phyloP scores from a whole-genome alignment of 768 basidiomycete genomes.

The Fibroporia radiculosa region DNA sequence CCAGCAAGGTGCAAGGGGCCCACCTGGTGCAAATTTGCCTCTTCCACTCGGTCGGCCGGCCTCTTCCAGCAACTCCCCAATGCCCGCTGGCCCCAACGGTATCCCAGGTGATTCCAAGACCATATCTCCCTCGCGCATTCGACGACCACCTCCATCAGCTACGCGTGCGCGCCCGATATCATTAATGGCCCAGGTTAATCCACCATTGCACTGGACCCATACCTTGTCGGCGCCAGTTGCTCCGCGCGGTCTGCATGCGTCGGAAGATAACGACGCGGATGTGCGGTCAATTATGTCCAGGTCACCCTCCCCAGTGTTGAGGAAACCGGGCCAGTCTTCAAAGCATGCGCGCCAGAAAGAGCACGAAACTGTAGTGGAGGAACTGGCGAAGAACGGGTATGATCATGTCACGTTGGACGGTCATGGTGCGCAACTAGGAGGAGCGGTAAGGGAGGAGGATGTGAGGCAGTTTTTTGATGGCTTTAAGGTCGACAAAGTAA shows the following conservation, averaged over 20 bases:
- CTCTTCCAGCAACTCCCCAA: neutral
- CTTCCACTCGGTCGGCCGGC: neutral
- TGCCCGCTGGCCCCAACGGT: slow-evolving; percentile 16
- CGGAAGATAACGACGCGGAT: slow-evolving; percentile 8
- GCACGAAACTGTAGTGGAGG: slow-evolving; percentile 34
- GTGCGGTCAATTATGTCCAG: slow-evolving; percentile 16
- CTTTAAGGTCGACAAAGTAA: slow-evolving; percentile 68
- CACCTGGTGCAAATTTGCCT: neutral
- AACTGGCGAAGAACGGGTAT: slow-evolving; percentile 52
- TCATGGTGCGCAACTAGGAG: slow-evolving; percentile 35
- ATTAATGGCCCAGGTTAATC: slow-evolving; percentile 7
- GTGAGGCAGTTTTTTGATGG: slow-evolving; percentile 60
- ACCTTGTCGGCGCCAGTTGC: slow-evolving; percentile 30
- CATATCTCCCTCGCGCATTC: slow-evolving; percentile 17
- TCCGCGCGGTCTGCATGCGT: slow-evolving; percentile 18
- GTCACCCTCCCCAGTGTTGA: slow-evolving; percentile 36
- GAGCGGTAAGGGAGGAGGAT: slow-evolving; percentile 54
- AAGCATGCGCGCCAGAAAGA: slow-evolving; percentile 23
- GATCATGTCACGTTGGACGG: slow-evolving; percentile 61
- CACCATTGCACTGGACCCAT: slow-evolving; percentile 11
- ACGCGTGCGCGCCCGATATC: slow-evolving; percentile 16
- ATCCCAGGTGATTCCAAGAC: neutral
- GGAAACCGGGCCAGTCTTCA: slow-evolving; percentile 29
- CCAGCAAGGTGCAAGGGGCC: neutral
- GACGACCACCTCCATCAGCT: slow-evolving; percentile 12